phyloP scores from a whole-genome alignment of 331 rosid species.

The Erythrophleum ivorense region DNA sequence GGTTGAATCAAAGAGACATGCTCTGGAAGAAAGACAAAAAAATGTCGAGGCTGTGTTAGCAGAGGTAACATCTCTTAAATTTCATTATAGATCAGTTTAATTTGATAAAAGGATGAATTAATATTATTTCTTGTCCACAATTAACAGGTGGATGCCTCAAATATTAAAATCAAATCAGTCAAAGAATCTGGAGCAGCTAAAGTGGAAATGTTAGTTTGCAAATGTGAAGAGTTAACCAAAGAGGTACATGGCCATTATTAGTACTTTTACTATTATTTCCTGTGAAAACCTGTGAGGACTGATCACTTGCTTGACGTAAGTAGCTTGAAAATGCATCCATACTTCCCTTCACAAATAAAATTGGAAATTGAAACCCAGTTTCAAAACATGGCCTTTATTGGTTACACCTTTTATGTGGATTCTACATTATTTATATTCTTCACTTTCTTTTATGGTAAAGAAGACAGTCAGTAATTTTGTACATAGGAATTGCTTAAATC shows the following conservation, averaged over 20 bases:
- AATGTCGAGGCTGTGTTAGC: constrained; percentile 65
- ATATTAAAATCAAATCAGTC: constrained; percentile 45
- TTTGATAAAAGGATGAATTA: constrained; percentile 31
- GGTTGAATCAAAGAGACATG: constrained; percentile 66
- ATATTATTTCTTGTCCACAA: constrained; percentile 35
- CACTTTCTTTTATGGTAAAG: background rate
- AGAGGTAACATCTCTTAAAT: constrained; percentile 56
- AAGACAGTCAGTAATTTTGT: background rate
- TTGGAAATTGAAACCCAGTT: constrained; percentile 5
- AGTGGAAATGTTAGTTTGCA: constrained; percentile 50
- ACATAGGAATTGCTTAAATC: constrained; percentile 6
- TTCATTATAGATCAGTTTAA: background rate
- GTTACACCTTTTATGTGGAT: constrained; percentile 12
- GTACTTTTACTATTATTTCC: background rate
- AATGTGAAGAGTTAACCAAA: constrained; percentile 57
- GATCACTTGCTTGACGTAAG: constrained; percentile 11
- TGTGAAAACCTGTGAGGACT: background rate
- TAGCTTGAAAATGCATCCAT: constrained; percentile 26
- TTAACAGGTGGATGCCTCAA: constrained; percentile 65
- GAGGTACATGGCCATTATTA: constrained; percentile 54
- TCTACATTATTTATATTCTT: constrained; percentile 15
- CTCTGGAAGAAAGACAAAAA: constrained; percentile 65
- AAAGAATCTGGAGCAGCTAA: constrained; percentile 57
- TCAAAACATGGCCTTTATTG: background rate
- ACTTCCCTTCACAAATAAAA: constrained; percentile 18